Percentiles rank a stretch among this genome's conserved stretches.
These are phyloP conservation scores for Linnemannia zychae DNA, from an alignment of 192 early-diverging fungal genomes.

Conservation along the genomic window DNA sequence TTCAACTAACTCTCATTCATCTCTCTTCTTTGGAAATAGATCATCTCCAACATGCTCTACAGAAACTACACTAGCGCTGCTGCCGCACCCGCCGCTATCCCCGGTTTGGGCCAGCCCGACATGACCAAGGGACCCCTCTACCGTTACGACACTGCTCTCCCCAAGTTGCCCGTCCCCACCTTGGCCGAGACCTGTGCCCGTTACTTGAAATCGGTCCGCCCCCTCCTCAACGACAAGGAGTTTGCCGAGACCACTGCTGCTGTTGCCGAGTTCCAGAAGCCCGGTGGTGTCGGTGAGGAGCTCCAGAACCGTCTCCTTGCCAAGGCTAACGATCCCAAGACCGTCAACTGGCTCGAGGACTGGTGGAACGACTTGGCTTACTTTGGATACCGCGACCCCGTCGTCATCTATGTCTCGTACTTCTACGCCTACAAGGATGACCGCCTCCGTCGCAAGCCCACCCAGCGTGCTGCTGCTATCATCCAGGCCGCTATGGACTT, in stretches of 20 bases:
- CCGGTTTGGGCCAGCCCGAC: slow-evolving; percentile 47
- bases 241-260: slow-evolving; percentile 74
- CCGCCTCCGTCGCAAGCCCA: slow-evolving; percentile 79
- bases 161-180: slow-evolving; percentile 91
- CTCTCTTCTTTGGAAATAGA: slow-evolving; percentile 17
- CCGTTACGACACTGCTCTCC: slow-evolving; percentile 81
- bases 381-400: slow-evolving; percentile 94
- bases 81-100: slow-evolving; percentile 18
- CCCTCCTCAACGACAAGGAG: slow-evolving; percentile 78
- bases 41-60: slow-evolving; percentile 56
- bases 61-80: slow-evolving; percentile 57
- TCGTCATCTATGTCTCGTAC: slow-evolving; percentile 97
- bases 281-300: slow-evolving; percentile 84
- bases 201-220: slow-evolving; percentile 86
- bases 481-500: slow-evolving; percentile 92
- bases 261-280: slow-evolving; percentile 84
- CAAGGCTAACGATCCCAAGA: slow-evolving; percentile 77
- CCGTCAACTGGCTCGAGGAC: slow-evolving; percentile 93
- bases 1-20: neutral
- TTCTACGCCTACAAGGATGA: slow-evolving; percentile 97
- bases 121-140: slow-evolving; percentile 74
- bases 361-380: slow-evolving; percentile 99
- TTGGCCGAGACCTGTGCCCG: slow-evolving; percentile 85
- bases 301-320: slow-evolving; percentile 89
- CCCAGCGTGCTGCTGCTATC: slow-evolving; percentile 90